Conservation (phyloP, 1,139 yeast species). For the Candida frijolesensis region DNA sequence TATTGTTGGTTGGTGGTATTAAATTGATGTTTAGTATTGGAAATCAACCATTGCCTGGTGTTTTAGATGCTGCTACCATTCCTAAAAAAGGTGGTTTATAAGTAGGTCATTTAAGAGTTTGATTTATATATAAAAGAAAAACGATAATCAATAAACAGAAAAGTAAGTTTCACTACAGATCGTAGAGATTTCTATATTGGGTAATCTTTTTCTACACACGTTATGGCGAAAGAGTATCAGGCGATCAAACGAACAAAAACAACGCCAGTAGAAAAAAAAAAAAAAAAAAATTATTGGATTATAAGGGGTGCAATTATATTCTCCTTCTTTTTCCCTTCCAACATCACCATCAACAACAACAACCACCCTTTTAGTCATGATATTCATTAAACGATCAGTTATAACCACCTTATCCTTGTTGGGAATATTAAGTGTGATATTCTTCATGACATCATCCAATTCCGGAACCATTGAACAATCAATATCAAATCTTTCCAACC, state of each 20-base stretch:
- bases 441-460: constrained; percentile 27
- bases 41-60: constrained; percentile 66
- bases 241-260: neutral
- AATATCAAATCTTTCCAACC: constrained; percentile 13
- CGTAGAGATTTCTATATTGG: neutral
- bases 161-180: neutral
- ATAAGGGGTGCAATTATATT: too few species aligned
- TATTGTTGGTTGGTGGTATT: constrained; percentile 54
- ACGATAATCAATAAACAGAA: too few species aligned
- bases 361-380: constrained; percentile 16
- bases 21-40: constrained; percentile 58
- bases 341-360: too few species aligned
- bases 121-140: too few species aligned
- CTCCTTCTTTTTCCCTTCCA: too few species aligned
- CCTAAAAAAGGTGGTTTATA: constrained; percentile 31
- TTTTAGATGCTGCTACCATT: constrained; percentile 58
- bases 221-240: neutral
- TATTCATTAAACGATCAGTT: constrained; percentile 27
- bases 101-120: neutral
- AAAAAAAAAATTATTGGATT: too few species aligned
- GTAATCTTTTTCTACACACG: neutral
- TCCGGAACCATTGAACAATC: constrained; percentile 20
- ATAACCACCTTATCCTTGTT: constrained; percentile 26
- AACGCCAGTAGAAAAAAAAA: too few species aligned
- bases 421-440: constrained; percentile 26